Evolutionary conservation across 1,284 basidiomycete genomes (phyloP), one percentile per base, ranked within the genome.

Genomic region (Hortiboletus rubellus): DNA sequence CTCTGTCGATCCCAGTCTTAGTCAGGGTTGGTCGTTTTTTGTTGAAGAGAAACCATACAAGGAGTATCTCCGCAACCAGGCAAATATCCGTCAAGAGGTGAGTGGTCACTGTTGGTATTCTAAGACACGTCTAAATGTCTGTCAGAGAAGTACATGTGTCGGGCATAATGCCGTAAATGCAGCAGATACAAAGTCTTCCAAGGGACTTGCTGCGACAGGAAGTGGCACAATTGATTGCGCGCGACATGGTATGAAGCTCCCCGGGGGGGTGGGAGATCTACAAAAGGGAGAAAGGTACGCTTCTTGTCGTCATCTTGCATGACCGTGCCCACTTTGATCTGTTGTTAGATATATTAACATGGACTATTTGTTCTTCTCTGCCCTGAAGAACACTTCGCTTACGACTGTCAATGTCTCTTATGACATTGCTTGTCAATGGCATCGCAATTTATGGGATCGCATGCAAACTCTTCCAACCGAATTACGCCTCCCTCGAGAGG

Each of bases 21-120:
- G 60, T 1, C 33, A 46, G 1, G 70, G 72, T 0, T 63, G 52
- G 57, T 62, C 60, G 0, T 74, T 68, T 41, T 75, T 74, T 7
- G n/a, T 58, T 1, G 37, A 45, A 9, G 57, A 58, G 5, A 7
- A 7, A 1, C 8, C 38, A 1, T 58, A 55, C 24, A 58, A 55
- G 24, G 0, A 0, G 2, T 45, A 52, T n/a, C 33, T 33, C 10
- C 11, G 10, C 3, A 33, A 33, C 10, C 3, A 3, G 33, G 33
- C 33, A 9, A 33, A 33, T 11, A 33, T 27, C 27, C 27, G 27
- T 27, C 27, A 27, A 27, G 27, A 27, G 27, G 27, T 27, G 27
- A 27, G 27, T 27, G 27, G 27, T 27, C 27, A 27, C 27, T 27
- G 27, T 27, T 27, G 27, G 27, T 27, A 27, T 27, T 27, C 27